phyloP scores from a whole-genome alignment of 1,284 basidiomycete genomes.

The Thelephora terrestris region DNA sequence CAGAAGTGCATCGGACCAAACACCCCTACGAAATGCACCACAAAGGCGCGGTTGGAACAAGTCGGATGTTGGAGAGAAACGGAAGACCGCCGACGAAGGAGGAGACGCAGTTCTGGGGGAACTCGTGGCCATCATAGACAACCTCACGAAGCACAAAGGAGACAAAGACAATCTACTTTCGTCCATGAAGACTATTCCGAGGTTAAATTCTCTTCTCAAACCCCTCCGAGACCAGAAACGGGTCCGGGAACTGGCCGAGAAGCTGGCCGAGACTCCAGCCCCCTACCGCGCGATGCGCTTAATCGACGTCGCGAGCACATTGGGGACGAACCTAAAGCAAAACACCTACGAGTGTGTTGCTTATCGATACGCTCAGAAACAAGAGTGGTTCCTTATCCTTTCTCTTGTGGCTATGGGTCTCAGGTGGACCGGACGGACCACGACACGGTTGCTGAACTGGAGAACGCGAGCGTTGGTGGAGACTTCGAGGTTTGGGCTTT shows the following conservation, averaged over 20 bases:
- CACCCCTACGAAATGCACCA: background rate
- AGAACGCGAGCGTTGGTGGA: slow-evolving; percentile 48
- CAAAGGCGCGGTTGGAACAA: background rate
- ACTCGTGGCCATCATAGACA: slow-evolving; percentile 8
- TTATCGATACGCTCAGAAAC: slow-evolving; percentile 32
- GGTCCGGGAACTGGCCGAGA: slow-evolving; percentile 32
- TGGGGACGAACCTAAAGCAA: slow-evolving; percentile 39
- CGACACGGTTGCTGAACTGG: slow-evolving; percentile 58
- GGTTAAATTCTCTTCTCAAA: slow-evolving; percentile 14
- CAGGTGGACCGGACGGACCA: slow-evolving; percentile 35
- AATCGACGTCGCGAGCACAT: slow-evolving; percentile 35
- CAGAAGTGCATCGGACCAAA: no score
- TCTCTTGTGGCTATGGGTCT: slow-evolving; percentile 35
- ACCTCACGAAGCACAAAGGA: slow-evolving; percentile 2
- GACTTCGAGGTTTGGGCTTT: slow-evolving; percentile 32
- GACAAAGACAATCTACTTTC: slow-evolving; percentile 2
- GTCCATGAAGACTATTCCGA: slow-evolving; percentile 5
- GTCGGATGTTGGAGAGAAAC: background rate
- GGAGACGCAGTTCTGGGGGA: slow-evolving; percentile 4
- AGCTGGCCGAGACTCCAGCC: slow-evolving; percentile 30
- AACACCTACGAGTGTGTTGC: slow-evolving; percentile 50
- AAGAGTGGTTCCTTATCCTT: slow-evolving; percentile 42
- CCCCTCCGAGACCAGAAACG: slow-evolving; percentile 27
- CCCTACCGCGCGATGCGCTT: slow-evolving; percentile 33
- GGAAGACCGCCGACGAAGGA: background rate